phyloP scores from a whole-genome alignment of 1,284 basidiomycete genomes.

The Puccinia brachypodii region DNA sequence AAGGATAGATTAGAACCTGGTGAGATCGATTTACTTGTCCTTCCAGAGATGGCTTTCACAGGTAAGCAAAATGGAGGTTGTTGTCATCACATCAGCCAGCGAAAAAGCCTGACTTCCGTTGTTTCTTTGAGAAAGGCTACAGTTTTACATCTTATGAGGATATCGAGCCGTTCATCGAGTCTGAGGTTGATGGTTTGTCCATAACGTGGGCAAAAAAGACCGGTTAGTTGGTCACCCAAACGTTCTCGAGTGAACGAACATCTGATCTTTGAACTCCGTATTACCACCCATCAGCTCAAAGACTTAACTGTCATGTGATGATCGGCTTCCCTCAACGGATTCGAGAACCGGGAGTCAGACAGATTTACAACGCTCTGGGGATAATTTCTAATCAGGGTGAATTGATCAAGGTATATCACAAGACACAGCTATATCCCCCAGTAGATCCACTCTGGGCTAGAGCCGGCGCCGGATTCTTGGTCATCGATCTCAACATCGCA shows the following conservation, averaged over 20 bases:
- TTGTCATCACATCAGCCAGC: background rate
- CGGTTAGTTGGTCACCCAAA: background rate
- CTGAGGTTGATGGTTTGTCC: slow-evolving; percentile 36
- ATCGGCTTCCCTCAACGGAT: slow-evolving; percentile 44
- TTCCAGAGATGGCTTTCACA: slow-evolving; percentile 39
- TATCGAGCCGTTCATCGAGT: slow-evolving; percentile 33
- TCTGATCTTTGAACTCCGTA: background rate
- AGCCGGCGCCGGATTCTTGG: slow-evolving; percentile 29
- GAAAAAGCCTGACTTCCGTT: background rate
- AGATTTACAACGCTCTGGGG: slow-evolving; percentile 40
- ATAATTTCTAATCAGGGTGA: slow-evolving; percentile 34
- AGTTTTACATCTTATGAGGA: slow-evolving; percentile 38
- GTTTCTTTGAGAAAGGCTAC: slow-evolving; percentile 6
- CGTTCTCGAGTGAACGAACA: background rate
- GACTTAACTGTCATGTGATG: slow-evolving; percentile 43
- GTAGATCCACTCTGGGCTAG: slow-evolving; percentile 44
- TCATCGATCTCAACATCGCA: slow-evolving; percentile 30
- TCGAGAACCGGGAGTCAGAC: background rate
- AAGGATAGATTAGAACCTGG: slow-evolving; percentile 13
- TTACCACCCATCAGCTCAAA: background rate
- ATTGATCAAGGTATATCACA: slow-evolving; percentile 35
- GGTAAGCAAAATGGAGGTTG: background rate
- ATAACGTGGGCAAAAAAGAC: slow-evolving; percentile 39
- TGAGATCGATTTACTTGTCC: slow-evolving; percentile 37
- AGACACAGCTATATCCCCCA: slow-evolving; percentile 42